phyloP scores from a whole-genome alignment of 768 basidiomycete genomes.

The Lactifluus pinguis region DNA sequence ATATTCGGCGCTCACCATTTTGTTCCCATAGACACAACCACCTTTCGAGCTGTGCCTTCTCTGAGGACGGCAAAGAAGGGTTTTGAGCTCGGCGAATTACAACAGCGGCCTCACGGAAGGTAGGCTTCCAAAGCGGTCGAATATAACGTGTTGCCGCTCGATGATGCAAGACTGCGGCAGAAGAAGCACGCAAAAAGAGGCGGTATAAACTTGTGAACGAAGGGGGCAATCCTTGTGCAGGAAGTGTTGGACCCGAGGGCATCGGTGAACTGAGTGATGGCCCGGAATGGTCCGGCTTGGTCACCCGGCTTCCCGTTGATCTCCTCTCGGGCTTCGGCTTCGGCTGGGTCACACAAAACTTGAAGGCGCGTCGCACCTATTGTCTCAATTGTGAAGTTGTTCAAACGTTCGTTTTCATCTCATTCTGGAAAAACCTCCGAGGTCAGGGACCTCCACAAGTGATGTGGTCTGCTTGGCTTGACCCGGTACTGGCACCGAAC shows the following conservation, averaged over 20 bases:
- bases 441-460: not conserved
- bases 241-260: not conserved
- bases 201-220: slow-evolving; percentile 16
- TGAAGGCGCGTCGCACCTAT: no score
- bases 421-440: not conserved
- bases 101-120: slow-evolving; percentile 13
- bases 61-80: not conserved
- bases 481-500: not conserved
- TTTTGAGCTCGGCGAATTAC: slow-evolving; percentile 7
- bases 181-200: slow-evolving; percentile 13
- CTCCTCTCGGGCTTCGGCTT: no score
- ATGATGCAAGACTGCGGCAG: slow-evolving; percentile 17
- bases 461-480: slow-evolving; percentile 1
- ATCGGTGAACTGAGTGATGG: not conserved
- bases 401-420: not conserved
- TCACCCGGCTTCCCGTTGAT: no score
- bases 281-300: no score
- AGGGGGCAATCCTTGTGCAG: slow-evolving; percentile 2
- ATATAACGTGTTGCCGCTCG: slow-evolving; percentile 4
- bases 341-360: no score
- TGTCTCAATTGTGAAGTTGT: no score
- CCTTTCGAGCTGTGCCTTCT: slow-evolving; percentile 5
- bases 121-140: slow-evolving; percentile 12
- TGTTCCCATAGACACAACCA: slow-evolving; percentile 15
- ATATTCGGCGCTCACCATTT: slow-evolving; percentile 5